These are phyloP conservation scores for Juglanconis oblonga DNA, from an alignment of 2,329 filamentous ascomycete species.

Conservation along the genomic window DNA sequence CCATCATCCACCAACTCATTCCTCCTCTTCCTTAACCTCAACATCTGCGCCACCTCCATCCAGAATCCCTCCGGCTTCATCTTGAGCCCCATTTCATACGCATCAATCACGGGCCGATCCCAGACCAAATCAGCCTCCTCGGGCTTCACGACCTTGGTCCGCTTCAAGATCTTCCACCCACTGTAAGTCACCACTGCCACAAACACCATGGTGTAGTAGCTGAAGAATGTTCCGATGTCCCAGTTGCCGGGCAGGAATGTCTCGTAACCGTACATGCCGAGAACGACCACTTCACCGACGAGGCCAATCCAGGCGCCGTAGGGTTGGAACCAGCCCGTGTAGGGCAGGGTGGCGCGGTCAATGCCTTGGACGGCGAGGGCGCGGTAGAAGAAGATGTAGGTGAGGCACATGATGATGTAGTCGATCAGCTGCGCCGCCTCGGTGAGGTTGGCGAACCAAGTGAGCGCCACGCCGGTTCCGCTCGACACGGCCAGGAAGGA, in stretches of 20 bases:
- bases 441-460: conserved; percentile 54
- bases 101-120: conserved; percentile 24
- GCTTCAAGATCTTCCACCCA: conserved; percentile 63
- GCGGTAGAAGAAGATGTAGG: conserved; percentile 19
- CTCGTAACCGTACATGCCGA: conserved; percentile 54
- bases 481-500: conserved; percentile 18
- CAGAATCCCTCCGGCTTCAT: conserved; percentile 52
- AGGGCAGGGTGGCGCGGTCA: conserved; percentile 51
- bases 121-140: conserved; percentile 33
- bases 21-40: conserved; percentile 34
- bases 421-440: conserved; percentile 59
- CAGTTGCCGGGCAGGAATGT: conserved; percentile 26
- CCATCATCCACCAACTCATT: conserved; percentile 5
- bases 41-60: conserved; percentile 47
- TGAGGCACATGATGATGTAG: conserved; percentile 46
- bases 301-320: conserved; percentile 51
- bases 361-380: conserved; percentile 13
- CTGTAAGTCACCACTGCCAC: conserved; percentile 51
- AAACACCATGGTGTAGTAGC: conserved; percentile 56
- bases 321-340: conserved; percentile 59
- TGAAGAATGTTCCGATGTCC: conserved; percentile 33
- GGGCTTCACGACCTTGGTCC: conserved; percentile 52
- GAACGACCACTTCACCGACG: conserved; percentile 39
- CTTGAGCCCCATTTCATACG: conserved; percentile 52
- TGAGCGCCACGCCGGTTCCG: conserved; percentile 23